phyloP scores from a whole-genome alignment of 441 rosid genomes.

The Gossypium gossypioides region DNA sequence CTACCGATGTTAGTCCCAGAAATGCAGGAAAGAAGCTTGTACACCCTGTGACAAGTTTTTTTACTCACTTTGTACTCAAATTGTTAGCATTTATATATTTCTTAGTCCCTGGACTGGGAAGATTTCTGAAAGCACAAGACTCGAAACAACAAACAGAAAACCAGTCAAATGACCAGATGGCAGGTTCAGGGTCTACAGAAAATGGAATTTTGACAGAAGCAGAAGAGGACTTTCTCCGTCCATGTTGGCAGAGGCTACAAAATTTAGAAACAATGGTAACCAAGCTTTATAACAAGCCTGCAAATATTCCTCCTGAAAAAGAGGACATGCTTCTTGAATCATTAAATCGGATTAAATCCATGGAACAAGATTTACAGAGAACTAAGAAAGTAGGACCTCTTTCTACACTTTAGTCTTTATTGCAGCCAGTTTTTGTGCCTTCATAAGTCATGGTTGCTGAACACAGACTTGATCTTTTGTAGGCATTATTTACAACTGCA shows the following conservation, averaged over 20 bases:
- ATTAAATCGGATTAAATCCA: constrained; percentile 63
- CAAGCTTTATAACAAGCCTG: constrained; percentile 56
- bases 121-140: constrained; percentile 29
- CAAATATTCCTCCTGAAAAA: constrained; percentile 76
- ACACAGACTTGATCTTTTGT: constrained; percentile 18
- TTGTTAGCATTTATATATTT: constrained; percentile 43
- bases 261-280: constrained; percentile 59
- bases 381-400: constrained; percentile 52
- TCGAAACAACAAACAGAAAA: constrained; percentile 24
- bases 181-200: constrained; percentile 31
- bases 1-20: constrained; percentile 22
- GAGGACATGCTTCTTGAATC: constrained; percentile 81
- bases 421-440: not conserved
- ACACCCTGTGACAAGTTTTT: constrained; percentile 24
- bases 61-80: constrained; percentile 36
- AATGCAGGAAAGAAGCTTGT: constrained; percentile 30
- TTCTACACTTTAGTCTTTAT: not conserved
- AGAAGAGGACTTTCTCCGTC: constrained; percentile 43
- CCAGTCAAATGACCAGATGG: constrained; percentile 27
- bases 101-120: constrained; percentile 35
- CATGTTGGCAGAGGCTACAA: constrained; percentile 86
- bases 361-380: constrained; percentile 81
- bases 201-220: constrained; percentile 27
- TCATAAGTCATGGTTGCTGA: not conserved
- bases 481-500: constrained; percentile 84